Evolutionary conservation across 768 basidiomycete species (phyloP), one percentile per base, ranked within the genome.

Genomic region (Kwoniella dendrophila): DNA sequence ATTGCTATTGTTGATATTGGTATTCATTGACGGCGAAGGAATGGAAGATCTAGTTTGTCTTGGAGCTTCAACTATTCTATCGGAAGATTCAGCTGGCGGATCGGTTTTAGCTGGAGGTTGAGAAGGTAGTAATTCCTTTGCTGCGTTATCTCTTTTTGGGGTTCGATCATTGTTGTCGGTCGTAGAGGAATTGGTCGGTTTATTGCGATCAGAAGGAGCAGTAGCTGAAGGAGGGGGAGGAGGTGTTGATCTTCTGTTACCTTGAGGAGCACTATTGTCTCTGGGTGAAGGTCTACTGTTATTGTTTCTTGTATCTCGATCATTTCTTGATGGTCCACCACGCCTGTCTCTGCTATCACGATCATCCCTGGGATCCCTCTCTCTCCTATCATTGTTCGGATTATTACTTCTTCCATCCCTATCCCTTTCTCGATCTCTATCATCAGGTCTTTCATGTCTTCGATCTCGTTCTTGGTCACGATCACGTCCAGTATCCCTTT

Each of bases 61-160:
- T 4, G 70, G 73, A 3, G 70, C 36, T 40, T 75, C 73, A 3
- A 72, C 58, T 30, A 72, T 75, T 44, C 73, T 30, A 50, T 70
- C 73, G n/a, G n/a, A n/a, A 14, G 20, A 12, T 14, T 36, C n/a
- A 10, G n/a, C 14, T 34, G 26, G 20, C 41, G 27, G 50, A 27
- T 33, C 41, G 30, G 29, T 43, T 40, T 41, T 43, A 20, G 33
- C n/a, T 47, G 12, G 41, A 16, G 34, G 8, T 20, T 11, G 20
- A n/a, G 33, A n/a, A n/a, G 69, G 69, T 11, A 62, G 32, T 12
- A 69, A 47, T 41, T 70, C 65, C n/a, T 45, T 66, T 14, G 36
- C 34, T 16, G 36, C 47, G n/a, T 58, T 58, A 49, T 73, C 68
- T n/a, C 66, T 26, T 41, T 56, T 64, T 8, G 72, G 72, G 3